Conservation (phyloP, 1,284 basidiomycete genomes). For the Meira miltonrushii region DNA sequence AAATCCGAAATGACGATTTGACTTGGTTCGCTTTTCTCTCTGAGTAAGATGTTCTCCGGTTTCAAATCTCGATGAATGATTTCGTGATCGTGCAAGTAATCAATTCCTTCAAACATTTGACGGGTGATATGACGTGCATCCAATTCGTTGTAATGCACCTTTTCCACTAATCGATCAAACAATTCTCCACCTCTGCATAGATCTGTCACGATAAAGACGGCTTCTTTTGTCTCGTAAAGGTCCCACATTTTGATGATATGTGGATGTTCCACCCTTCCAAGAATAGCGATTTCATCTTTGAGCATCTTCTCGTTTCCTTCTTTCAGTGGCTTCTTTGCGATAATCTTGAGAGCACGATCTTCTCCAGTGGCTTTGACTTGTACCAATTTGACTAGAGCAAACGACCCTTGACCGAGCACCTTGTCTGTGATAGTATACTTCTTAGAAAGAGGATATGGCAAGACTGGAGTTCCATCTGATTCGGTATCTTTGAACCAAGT, state of each 20-base stretch:
- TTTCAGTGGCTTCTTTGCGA: slow-evolving; percentile 47
- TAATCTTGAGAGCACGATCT: slow-evolving; percentile 49
- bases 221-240: slow-evolving; percentile 50
- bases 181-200: slow-evolving; percentile 49
- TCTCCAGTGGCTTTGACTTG: slow-evolving; percentile 30
- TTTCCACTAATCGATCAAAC: slow-evolving; percentile 47
- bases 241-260: slow-evolving; percentile 51
- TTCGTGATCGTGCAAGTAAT: slow-evolving; percentile 45
- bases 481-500: slow-evolving; percentile 46
- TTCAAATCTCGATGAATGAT: slow-evolving; percentile 51
- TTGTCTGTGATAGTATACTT: slow-evolving; percentile 39
- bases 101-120: slow-evolving; percentile 44
- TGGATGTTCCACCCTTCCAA: slow-evolving; percentile 41
- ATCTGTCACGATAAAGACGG: slow-evolving; percentile 50
- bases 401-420: slow-evolving; percentile 46
- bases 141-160: slow-evolving; percentile 45
- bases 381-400: slow-evolving; percentile 46
- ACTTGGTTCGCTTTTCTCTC: slow-evolving; percentile 32
- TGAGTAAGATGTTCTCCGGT: slow-evolving; percentile 50
- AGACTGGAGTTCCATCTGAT: slow-evolving; percentile 36
- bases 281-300: slow-evolving; percentile 45
- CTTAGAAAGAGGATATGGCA: slow-evolving; percentile 37
- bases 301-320: slow-evolving; percentile 47
- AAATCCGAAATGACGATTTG: slow-evolving; percentile 50
- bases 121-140: slow-evolving; percentile 47